These are phyloP conservation scores for Spencermartinsiella europaea DNA, from an alignment of 805 yeast species.

Conservation along the genomic window DNA sequence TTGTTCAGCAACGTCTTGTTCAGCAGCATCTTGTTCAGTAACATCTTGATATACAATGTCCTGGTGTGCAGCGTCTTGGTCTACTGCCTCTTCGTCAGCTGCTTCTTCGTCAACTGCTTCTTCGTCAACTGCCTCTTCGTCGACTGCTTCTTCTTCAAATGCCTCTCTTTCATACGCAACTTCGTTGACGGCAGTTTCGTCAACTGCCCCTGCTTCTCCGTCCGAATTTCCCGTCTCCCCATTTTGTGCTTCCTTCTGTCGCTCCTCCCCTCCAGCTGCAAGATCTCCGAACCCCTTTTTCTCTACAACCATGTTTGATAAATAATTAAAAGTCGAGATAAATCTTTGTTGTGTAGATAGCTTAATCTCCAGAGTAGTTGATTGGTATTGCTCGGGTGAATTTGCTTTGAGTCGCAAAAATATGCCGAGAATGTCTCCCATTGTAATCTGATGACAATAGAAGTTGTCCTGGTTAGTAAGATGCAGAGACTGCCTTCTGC, in stretches of 20 bases:
- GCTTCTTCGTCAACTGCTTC: slow-evolving; percentile 1
- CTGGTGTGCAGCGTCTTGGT: too few species aligned
- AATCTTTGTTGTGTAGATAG: slow-evolving; percentile 16
- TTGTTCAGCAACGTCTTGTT: too few species aligned
- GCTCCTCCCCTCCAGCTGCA: background rate
- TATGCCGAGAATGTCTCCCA: slow-evolving; percentile 21
- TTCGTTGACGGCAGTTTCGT: background rate
- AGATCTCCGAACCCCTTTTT: slow-evolving; percentile 14
- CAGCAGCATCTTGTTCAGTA: too few species aligned
- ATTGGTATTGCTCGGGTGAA: slow-evolving; percentile 10
- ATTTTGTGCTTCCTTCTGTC: background rate
- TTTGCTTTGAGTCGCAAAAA: slow-evolving; percentile 18
- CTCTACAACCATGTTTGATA: slow-evolving; percentile 13
- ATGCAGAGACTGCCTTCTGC: too few species aligned
- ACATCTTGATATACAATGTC: too few species aligned
- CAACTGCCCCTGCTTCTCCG: background rate
- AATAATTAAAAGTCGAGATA: slow-evolving; percentile 18
- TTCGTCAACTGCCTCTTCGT: too few species aligned
- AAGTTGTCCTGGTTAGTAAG: slow-evolving; percentile 22
- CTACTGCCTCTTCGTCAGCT: background rate
- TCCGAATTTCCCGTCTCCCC: background rate
- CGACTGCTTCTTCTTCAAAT: too few species aligned
- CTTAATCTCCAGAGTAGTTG: slow-evolving; percentile 11
- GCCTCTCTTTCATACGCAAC: background rate
- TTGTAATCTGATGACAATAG: slow-evolving; percentile 22